A percentile compares a stretch with the other conserved stretches of the same genome.
Evolutionary conservation across 2,329 filamentous ascomycete genomes (phyloP).

Genomic region (Botrytis paeoniae): DNA sequence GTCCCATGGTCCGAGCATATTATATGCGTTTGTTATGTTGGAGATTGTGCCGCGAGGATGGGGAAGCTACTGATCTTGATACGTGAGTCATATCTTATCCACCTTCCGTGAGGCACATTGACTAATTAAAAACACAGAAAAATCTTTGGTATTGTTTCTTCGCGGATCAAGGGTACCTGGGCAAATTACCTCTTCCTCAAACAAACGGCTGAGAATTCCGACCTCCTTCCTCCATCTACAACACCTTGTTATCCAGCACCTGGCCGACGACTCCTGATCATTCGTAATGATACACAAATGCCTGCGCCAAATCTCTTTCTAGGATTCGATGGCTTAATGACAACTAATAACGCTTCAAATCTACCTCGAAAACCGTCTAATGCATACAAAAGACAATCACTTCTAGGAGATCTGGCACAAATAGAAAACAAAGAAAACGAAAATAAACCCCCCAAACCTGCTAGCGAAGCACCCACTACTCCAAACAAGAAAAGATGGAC

Average conservation of each 20-base stretch:
- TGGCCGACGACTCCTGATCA: constrained; percentile 64
- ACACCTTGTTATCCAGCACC: constrained; percentile 67
- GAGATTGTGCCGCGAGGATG: constrained; percentile 64
- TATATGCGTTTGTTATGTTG: constrained; percentile 71
- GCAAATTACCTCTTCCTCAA: constrained; percentile 60
- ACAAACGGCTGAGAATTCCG: constrained; percentile 51
- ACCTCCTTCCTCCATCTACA: constrained; percentile 54
- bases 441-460: constrained; percentile 24
- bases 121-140: constrained; percentile 44
- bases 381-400: constrained; percentile 34
- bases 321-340: constrained; percentile 58
- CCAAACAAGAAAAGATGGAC: constrained; percentile 58
- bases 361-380: constrained; percentile 23
- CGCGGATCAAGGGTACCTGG: constrained; percentile 59
- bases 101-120: neutral
- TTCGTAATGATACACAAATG: constrained; percentile 58
- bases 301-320: constrained; percentile 47
- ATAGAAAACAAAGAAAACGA: constrained; percentile 22
- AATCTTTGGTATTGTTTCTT: constrained; percentile 56
- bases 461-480: constrained; percentile 24
- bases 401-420: constrained; percentile 24
- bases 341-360: constrained; percentile 19
- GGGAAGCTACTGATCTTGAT: constrained; percentile 50
- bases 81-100: constrained; percentile 45
- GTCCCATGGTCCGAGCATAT: constrained; percentile 74